Percentiles rank a stretch among this genome's conserved stretches.
phyloP scores from a whole-genome alignment of 1,284 basidiomycete species.

The Prillingera fragicola region DNA sequence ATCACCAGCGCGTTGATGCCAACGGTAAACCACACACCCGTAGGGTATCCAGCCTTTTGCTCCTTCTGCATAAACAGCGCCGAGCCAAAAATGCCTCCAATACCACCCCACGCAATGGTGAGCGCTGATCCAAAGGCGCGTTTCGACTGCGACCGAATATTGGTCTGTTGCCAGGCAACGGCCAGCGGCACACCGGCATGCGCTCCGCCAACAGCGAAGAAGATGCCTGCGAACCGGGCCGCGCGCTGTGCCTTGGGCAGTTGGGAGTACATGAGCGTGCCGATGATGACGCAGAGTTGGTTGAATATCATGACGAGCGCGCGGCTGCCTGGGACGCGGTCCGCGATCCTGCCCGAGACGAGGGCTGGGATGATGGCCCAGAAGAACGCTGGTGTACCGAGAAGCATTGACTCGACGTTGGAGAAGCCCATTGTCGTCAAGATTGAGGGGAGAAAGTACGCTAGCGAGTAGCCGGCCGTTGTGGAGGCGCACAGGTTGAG shows the following conservation, averaged over 20 bases:
- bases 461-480: slow-evolving; percentile 16
- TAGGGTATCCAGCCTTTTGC: slow-evolving; percentile 5
- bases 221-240: slow-evolving; percentile 46
- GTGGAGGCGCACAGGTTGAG: slow-evolving; percentile 41
- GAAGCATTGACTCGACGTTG: slow-evolving; percentile 32
- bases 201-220: slow-evolving; percentile 46
- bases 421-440: slow-evolving; percentile 47
- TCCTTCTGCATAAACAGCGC: slow-evolving; percentile 17
- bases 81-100: slow-evolving; percentile 46
- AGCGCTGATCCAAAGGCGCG: slow-evolving; percentile 43
- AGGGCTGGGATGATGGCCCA: slow-evolving; percentile 42
- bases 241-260: slow-evolving; percentile 22
- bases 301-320: slow-evolving; percentile 11
- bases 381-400: slow-evolving; percentile 49
- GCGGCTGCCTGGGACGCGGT: slow-evolving; percentile 25
- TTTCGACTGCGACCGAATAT: slow-evolving; percentile 48
- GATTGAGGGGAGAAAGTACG: slow-evolving; percentile 50
- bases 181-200: slow-evolving; percentile 37
- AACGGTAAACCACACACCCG: slow-evolving; percentile 18
- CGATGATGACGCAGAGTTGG: slow-evolving; percentile 8
- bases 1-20: slow-evolving; percentile 9
- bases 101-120: slow-evolving; percentile 47
- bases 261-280: slow-evolving; percentile 18
- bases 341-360: slow-evolving; percentile 37
- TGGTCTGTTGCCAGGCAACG: slow-evolving; percentile 44